Percentiles rank a stretch among this genome's conserved stretches.
These are phyloP conservation scores for Lagerstroemia speciosa DNA, from an alignment of 345 rosid species.

Conservation along the genomic window DNA sequence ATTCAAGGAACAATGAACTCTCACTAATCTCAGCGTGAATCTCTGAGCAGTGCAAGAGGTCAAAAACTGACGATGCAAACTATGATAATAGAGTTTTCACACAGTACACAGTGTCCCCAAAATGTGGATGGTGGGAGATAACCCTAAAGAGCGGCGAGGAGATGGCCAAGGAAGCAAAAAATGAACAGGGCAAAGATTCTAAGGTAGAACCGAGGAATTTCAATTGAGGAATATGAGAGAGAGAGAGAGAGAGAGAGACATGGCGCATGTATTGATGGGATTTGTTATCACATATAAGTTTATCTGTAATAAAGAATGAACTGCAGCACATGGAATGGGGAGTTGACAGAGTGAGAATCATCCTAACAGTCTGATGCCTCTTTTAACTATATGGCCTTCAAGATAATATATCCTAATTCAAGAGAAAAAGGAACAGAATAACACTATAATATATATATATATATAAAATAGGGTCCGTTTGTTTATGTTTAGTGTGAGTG, in stretches of 20 bases:
- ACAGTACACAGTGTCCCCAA: too few relatives aligned
- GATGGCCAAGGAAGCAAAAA: slow-evolving; percentile 6
- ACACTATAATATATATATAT: background rate
- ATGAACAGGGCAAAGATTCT: slow-evolving; percentile 19
- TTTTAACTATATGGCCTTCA: background rate
- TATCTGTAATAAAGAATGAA: background rate
- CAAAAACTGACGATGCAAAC: too few relatives aligned
- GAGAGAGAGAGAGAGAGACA: background rate
- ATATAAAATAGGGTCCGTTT: background rate
- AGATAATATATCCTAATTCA: background rate
- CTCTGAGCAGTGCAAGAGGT: too few relatives aligned
- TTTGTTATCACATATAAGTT: background rate
- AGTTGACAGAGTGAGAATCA: background rate
- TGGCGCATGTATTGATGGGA: background rate
- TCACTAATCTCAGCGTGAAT: background rate
- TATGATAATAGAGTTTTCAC: too few relatives aligned
- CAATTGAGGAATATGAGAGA: background rate
- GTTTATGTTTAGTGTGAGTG: background rate
- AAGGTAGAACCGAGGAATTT: background rate
- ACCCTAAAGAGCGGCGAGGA: background rate
- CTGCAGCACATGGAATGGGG: slow-evolving; percentile 1
- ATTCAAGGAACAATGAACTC: background rate
- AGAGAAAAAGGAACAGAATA: background rate
- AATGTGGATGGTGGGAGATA: too few relatives aligned
- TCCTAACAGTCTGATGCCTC: background rate